Evolutionary conservation across 441 rosid genomes (phyloP).

Genomic region (Lagerstroemia fauriei): DNA sequence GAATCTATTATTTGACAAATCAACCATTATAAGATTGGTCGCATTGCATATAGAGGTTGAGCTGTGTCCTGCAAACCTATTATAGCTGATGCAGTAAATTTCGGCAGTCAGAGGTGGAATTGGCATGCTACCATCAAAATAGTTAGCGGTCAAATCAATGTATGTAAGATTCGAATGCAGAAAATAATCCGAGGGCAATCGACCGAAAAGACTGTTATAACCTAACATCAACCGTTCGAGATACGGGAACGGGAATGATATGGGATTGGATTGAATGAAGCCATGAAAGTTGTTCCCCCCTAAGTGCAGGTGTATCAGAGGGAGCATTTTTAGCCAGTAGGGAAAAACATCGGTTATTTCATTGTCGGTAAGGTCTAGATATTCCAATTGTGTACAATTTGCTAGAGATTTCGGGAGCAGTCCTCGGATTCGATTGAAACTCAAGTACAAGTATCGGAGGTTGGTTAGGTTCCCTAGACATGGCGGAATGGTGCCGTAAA

Average conservation of each 20-base stretch:
- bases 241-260: not conserved
- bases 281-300: conserved; percentile 3
- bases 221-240: not conserved
- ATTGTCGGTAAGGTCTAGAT: not conserved
- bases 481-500: conserved; percentile 7
- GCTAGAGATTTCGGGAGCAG: not conserved
- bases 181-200: not conserved
- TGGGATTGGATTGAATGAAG: not conserved
- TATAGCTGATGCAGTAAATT: not conserved
- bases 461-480: conserved; percentile 6
- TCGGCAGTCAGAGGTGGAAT: not conserved
- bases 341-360: conserved; percentile 9
- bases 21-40: not conserved
- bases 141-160: not conserved
- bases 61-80: not conserved
- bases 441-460: not conserved
- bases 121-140: not conserved
- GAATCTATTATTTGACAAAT: not conserved
- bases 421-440: not conserved
- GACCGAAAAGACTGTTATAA: not conserved
- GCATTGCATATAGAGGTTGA: not conserved
- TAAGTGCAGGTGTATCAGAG: not conserved
- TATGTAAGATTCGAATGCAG: not conserved
- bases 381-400: not conserved
- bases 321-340: not conserved